A percentile compares a stretch with the other conserved stretches of the same genome.
Evolutionary conservation across 2,329 filamentous ascomycete species (phyloP).

Genomic region (Sporothrix schenckii): DNA sequence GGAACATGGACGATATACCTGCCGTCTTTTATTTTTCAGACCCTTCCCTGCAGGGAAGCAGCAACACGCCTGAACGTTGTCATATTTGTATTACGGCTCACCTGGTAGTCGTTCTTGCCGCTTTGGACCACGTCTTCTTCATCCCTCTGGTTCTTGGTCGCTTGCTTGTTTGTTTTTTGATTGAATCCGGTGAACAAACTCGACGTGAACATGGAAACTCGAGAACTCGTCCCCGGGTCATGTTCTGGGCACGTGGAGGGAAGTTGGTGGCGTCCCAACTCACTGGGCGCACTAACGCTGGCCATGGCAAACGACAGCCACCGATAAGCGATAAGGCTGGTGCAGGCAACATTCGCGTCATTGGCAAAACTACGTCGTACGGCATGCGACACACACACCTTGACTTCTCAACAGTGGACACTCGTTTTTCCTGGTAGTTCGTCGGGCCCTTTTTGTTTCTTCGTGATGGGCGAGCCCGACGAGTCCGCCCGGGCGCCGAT

Average conservation of each 20-base stretch:
- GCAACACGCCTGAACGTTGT: neutral
- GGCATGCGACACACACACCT: neutral
- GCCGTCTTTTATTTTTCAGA: neutral
- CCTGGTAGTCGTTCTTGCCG: neutral
- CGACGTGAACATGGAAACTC: conserved; percentile 1
- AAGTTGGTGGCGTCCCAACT: neutral
- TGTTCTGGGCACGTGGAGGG: no score
- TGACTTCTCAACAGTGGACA: neutral
- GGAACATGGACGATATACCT: neutral
- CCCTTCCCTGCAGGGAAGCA: neutral
- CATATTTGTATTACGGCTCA: neutral
- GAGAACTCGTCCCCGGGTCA: neutral
- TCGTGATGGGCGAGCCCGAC: conserved; percentile 22
- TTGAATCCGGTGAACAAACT: neutral
- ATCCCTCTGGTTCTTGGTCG: neutral
- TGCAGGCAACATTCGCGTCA: conserved; percentile 7
- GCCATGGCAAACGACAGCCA: neutral
- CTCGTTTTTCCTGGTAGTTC: neutral
- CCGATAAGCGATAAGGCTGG: conserved; percentile 20
- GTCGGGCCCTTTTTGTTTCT: neutral
- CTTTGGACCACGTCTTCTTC: neutral
- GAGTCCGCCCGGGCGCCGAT: conserved; percentile 38
- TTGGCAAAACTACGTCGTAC: neutral
- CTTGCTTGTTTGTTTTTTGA: neutral
- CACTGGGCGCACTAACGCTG: neutral